Conservation (phyloP, 2,329 filamentous ascomycete genomes). For the Lasiodiplodia sp. region DNA sequence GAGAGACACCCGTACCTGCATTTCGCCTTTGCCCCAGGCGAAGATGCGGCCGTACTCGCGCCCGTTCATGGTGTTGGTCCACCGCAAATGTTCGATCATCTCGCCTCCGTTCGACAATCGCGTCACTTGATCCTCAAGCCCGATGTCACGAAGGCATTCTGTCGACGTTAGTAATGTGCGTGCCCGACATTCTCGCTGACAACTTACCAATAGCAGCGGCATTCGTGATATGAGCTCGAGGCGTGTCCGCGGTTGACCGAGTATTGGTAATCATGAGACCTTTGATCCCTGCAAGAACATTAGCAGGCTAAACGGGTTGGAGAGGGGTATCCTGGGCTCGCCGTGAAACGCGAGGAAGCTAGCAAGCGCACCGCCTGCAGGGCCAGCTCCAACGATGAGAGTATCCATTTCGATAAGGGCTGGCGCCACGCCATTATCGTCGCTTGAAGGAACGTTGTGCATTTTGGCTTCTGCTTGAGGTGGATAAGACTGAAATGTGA, state of each 20-base stretch:
- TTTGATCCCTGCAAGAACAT: conserved; percentile 48
- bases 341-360: conserved; percentile 61
- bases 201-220: conserved; percentile 58
- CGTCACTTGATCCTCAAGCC: conserved; percentile 48
- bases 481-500: no score
- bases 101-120: conserved; percentile 42
- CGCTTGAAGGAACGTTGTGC: no score
- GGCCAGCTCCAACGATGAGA: conserved; percentile 60
- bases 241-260: conserved; percentile 61
- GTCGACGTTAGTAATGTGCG: not conserved
- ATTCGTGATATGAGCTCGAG: conserved; percentile 68
- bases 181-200: not conserved
- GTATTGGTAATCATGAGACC: conserved; percentile 62
- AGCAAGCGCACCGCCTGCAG: conserved; percentile 62
- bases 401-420: conserved; percentile 51
- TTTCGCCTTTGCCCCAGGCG: conserved; percentile 53
- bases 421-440: no score
- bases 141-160: conserved; percentile 50
- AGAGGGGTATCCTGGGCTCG: conserved; percentile 31
- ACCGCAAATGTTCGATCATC: conserved; percentile 51
- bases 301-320: not conserved
- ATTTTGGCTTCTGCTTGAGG: no score
- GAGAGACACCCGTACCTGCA: not conserved
- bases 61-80: conserved; percentile 54
- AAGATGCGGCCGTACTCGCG: conserved; percentile 53